Evolutionary conservation across 1,284 basidiomycete genomes (phyloP).

Genomic region (Vanrija sp.): DNA sequence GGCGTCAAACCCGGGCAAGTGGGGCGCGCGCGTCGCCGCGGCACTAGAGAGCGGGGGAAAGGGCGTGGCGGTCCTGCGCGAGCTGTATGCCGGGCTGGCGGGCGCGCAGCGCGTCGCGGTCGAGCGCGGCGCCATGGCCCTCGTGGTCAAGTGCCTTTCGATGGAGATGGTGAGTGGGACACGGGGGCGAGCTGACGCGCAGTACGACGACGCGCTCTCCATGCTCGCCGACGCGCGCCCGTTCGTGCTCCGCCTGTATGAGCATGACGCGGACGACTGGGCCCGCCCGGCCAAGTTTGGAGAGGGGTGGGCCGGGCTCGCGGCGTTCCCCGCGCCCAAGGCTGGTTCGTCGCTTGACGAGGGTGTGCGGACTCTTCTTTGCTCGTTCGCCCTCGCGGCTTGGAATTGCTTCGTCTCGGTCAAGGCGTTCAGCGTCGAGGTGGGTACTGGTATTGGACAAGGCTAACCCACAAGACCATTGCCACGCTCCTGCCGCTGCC

Average conservation of each 20-base stretch:
- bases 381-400: constrained; percentile 16
- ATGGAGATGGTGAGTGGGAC: constrained; percentile 32
- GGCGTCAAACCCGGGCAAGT: neutral
- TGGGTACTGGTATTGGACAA: neutral
- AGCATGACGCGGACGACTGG: neutral
- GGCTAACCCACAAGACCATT: neutral
- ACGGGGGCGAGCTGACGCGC: neutral
- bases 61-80: constrained; percentile 22
- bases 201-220: constrained; percentile 23
- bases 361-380: constrained; percentile 10
- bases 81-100: constrained; percentile 13
- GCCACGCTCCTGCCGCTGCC: neutral
- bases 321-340: constrained; percentile 2
- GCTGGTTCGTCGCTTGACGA: constrained; percentile 9
- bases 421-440: constrained; percentile 7
- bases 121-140: constrained; percentile 23
- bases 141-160: constrained; percentile 19
- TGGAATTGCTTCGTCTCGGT: constrained; percentile 25
- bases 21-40: neutral
- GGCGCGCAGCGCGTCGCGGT: constrained; percentile 25
- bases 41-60: constrained; percentile 5
- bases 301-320: neutral
- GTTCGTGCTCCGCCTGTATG: constrained; percentile 22
- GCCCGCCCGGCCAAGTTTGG: neutral
- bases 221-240: constrained; percentile 18